Conservation (phyloP, 75 land plant species). For the Picea sitchensis region DNA sequence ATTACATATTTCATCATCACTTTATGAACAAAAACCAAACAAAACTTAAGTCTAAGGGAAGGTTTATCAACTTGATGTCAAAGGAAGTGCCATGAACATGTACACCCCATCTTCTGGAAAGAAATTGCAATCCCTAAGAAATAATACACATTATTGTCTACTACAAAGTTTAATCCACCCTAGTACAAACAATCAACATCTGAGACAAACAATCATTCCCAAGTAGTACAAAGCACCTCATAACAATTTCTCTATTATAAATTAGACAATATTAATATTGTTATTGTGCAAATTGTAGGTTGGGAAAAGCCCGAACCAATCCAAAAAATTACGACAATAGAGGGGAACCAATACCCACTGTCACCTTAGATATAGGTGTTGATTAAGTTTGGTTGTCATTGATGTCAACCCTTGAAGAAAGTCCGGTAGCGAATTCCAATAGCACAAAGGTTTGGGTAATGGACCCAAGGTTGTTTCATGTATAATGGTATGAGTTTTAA, state of each 20-base stretch:
- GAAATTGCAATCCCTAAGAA: not conserved
- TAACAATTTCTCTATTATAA: not conserved
- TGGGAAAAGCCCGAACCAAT: too few relatives aligned
- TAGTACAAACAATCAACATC: not conserved
- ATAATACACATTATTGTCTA: not conserved
- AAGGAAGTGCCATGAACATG: not conserved
- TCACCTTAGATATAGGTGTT: too few relatives aligned
- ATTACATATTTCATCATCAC: not conserved
- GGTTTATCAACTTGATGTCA: not conserved
- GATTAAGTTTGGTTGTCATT: too few relatives aligned
- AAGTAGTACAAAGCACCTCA: not conserved
- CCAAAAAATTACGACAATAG: too few relatives aligned
- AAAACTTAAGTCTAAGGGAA: not conserved
- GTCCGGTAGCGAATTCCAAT: too few relatives aligned
- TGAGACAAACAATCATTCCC: not conserved
- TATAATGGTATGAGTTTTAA: too few relatives aligned
- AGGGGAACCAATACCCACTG: not conserved
- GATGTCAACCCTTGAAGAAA: too few relatives aligned
- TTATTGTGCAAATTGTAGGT: too few relatives aligned
- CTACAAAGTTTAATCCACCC: not conserved
- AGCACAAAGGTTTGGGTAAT: too few relatives aligned
- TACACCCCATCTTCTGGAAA: not conserved
- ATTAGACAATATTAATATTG: not conserved
- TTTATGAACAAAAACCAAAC: not conserved
- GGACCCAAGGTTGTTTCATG: too few relatives aligned